Evolutionary conservation across 306 rosid genomes (phyloP), one percentile per base, ranked within the genome.

Genomic region (Ormosia emarginata): DNA sequence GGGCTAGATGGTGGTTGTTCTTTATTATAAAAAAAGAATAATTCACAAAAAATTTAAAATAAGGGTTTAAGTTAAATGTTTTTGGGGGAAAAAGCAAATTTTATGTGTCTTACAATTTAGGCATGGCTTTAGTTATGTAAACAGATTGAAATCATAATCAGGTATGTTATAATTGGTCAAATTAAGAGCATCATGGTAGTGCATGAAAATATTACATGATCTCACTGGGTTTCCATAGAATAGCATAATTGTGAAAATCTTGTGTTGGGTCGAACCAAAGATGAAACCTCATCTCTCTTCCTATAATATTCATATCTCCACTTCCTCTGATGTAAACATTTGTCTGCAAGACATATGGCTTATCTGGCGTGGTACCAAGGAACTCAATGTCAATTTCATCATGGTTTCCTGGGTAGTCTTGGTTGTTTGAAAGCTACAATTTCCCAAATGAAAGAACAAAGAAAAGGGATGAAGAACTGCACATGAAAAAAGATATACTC

Each of bases 241-340:
- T 74, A 29, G 97, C 99, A 53, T 95, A 95, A 77, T 87, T 67
- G 82, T 93, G 99, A 81, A 88, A 95, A 70, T 90, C 90, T 79
- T 91, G 83, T 9, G 99, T 88, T 40, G 99, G 98, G 75, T 93
- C 96, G 69, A 95, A 93, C 99, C 99, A 95, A 78, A 95, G 96
- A 61, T 93, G 94, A 83, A 95, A 87, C 79, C 11, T 81, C 90
- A 86, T 86, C 85, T 95, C 99, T 84, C 98, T 90, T 37, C 99
- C 99, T 11, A 92, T 80, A 7, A 92, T 49, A 47, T 75, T 88
- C 30, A 89, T 88, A 78, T 93, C 97, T 57, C 98, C 98, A 82
- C 97, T 95, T 80, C 99, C 99, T 90, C 87, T 90, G 1, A 92
- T 75, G 87, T 72, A 95, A 6, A 93, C 98, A 85, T 95, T 93